A percentile compares a stretch with the other conserved stretches of the same genome.
Conservation (phyloP, 1,284 basidiomycete genomes). For the Apiotrichum gracile region DNA sequence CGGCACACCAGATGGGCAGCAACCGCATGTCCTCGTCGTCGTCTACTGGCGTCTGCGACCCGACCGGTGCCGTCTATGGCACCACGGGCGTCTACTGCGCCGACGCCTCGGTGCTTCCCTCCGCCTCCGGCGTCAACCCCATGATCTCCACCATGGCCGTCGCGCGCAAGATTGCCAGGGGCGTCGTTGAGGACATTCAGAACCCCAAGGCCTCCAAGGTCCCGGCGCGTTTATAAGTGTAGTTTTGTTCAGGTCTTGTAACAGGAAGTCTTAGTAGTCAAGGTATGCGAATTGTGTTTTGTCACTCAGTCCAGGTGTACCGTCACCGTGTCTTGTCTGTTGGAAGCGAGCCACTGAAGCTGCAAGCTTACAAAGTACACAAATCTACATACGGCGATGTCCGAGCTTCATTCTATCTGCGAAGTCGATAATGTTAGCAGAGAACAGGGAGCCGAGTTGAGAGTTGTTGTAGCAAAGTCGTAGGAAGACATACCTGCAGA, state of each 20-base stretch:
- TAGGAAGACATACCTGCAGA: too few relatives aligned
- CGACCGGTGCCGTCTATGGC: conserved; percentile 48
- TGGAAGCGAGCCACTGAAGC: too few relatives aligned
- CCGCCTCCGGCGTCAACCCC: conserved; percentile 50
- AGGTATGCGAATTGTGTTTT: too few relatives aligned
- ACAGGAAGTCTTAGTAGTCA: neutral
- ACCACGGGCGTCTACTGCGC: conserved; percentile 48
- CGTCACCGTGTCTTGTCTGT: too few relatives aligned
- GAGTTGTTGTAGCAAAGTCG: too few relatives aligned
- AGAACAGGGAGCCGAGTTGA: too few relatives aligned
- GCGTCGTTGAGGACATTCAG: neutral
- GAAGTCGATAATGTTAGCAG: too few relatives aligned
- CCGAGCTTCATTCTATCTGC: too few relatives aligned
- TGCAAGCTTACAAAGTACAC: too few relatives aligned
- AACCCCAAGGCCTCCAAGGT: neutral
- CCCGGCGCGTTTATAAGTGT: neutral
- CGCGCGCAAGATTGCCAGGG: conserved; percentile 15
- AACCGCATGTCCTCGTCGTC: conserved; percentile 45
- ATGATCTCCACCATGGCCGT: conserved; percentile 47
- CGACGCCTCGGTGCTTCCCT: conserved; percentile 48
- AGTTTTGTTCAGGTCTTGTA: neutral
- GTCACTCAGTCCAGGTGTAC: too few relatives aligned
- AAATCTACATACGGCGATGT: too few relatives aligned
- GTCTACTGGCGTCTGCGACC: conserved; percentile 40
- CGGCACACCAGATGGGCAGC: conserved; percentile 49